A percentile compares a stretch with the other conserved stretches of the same genome.
phyloP scores from a whole-genome alignment of 2,329 filamentous ascomycete species.

The Trichoderma hamatum region DNA sequence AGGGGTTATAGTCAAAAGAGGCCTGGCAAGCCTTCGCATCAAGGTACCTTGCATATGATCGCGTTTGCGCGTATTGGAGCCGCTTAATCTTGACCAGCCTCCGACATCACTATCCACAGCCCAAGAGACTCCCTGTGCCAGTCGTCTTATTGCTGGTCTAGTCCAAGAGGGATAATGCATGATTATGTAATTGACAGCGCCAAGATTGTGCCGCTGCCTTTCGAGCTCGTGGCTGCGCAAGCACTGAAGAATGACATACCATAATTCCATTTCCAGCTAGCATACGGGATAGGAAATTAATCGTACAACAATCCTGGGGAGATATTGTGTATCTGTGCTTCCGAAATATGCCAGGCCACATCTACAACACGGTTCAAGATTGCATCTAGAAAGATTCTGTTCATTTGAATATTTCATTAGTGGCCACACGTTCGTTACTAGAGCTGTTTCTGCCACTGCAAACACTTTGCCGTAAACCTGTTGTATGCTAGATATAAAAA shows the following conservation, averaged over 20 bases:
- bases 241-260: neutral
- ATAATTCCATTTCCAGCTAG: neutral
- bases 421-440: no score
- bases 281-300: neutral
- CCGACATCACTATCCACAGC: neutral
- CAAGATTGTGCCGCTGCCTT: neutral
- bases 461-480: neutral
- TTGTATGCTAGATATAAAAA: neutral
- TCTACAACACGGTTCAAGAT: neutral
- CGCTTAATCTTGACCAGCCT: neutral
- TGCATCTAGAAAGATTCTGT: no score
- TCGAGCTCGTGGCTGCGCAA: neutral
- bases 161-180: neutral
- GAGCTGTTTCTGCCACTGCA: no score
- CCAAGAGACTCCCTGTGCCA: neutral
- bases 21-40: constrained; percentile 1
- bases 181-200: neutral
- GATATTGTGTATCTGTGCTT: neutral
- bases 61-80: neutral
- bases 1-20: constrained; percentile 15
- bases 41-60: constrained; percentile 9
- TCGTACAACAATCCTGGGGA: neutral
- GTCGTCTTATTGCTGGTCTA: neutral
- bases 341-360: neutral
- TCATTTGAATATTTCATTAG: no score